These are phyloP conservation scores for Ogataea pignaliae DNA, from an alignment of 805 yeast genomes.

Conservation along the genomic window DNA sequence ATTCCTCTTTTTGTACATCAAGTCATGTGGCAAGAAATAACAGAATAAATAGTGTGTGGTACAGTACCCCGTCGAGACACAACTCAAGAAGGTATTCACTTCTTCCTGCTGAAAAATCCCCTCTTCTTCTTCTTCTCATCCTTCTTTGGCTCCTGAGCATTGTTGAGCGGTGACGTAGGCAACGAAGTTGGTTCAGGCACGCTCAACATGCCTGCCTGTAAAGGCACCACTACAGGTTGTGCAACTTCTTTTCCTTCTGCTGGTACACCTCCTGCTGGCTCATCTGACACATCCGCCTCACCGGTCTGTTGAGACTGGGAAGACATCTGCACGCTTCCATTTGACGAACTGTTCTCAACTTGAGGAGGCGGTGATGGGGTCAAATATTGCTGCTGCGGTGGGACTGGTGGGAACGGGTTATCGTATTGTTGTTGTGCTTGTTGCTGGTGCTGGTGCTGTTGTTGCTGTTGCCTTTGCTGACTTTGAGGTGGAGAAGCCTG, in stretches of 20 bases:
- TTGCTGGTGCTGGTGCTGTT: background rate
- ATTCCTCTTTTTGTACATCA: too few relatives aligned
- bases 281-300: background rate
- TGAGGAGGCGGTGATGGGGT: slow-evolving; percentile 4
- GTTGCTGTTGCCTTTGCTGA: background rate
- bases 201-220: background rate
- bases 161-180: slow-evolving; percentile 54
- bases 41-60: too few relatives aligned
- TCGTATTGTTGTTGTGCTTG: background rate
- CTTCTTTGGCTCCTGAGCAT: slow-evolving; percentile 28
- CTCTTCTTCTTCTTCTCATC: slow-evolving; percentile 50
- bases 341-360: background rate
- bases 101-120: slow-evolving; percentile 74
- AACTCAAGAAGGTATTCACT: slow-evolving; percentile 20
- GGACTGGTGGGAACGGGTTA: slow-evolving; percentile 3
- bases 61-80: too few relatives aligned
- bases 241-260: background rate
- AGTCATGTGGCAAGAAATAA: too few relatives aligned
- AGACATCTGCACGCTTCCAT: background rate
- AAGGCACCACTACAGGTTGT: background rate
- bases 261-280: background rate
- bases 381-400: slow-evolving; percentile 2
- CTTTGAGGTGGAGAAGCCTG: slow-evolving; percentile 3
- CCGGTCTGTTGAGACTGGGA: background rate
- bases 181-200: slow-evolving; percentile 30